These are phyloP conservation scores for Punica granatum DNA, from an alignment of 345 rosid genomes.

Conservation along the genomic window DNA sequence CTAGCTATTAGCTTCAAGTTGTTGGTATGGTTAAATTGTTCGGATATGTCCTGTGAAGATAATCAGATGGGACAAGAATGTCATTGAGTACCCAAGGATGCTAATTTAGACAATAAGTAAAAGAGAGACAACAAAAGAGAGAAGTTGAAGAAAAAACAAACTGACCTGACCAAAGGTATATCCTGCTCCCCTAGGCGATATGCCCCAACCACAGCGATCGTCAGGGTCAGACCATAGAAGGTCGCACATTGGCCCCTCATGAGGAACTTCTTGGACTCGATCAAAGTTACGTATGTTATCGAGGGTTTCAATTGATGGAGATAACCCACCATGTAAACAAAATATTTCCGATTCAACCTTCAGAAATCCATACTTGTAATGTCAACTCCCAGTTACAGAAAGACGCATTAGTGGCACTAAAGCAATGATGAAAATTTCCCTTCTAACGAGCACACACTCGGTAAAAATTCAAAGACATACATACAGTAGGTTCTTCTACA, in stretches of 20 bases:
- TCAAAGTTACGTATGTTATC: slow-evolving; percentile 93
- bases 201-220: slow-evolving; percentile 99
- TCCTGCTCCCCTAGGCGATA: slow-evolving; percentile 98
- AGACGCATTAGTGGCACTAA: not conserved
- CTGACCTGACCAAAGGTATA: slow-evolving; percentile 95
- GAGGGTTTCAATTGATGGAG: slow-evolving; percentile 93
- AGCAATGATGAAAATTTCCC: not conserved
- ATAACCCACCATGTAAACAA: slow-evolving; percentile 95
- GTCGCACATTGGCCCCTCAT: slow-evolving; percentile 99
- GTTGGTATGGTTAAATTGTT: slow-evolving; percentile 92
- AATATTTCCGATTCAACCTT: slow-evolving; percentile 97
- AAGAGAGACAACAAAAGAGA: not conserved
- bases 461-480: too few relatives aligned
- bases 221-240: slow-evolving; percentile 98
- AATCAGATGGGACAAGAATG: slow-evolving; percentile 5
- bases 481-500: not conserved
- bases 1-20: slow-evolving; percentile 89
- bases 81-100: not conserved
- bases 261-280: slow-evolving; percentile 97
- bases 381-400: not conserved
- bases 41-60: slow-evolving; percentile 77
- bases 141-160: not conserved
- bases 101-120: not conserved
- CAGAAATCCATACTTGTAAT: not conserved
- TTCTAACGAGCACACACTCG: too few relatives aligned